Conservation (phyloP, 1,284 basidiomycete genomes). For the Trichosporon faecale region DNA sequence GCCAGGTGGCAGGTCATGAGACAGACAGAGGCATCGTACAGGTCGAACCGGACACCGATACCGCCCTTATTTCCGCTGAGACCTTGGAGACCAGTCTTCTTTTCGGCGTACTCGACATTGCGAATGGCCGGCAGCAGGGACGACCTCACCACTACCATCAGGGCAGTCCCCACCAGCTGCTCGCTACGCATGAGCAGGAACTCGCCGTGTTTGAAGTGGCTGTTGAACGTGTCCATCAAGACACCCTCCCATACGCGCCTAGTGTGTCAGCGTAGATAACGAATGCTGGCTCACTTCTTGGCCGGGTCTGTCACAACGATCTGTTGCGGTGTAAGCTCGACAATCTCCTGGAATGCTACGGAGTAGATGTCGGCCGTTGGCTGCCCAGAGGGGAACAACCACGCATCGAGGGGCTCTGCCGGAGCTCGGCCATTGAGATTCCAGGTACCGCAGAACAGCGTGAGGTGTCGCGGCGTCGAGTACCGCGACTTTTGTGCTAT, state of each 20-base stretch:
- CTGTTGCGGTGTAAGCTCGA: constrained; percentile 92
- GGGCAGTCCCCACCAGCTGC: constrained; percentile 89
- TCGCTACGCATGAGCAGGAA: constrained; percentile 89
- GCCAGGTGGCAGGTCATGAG: constrained; percentile 90
- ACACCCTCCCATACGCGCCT: constrained; percentile 83
- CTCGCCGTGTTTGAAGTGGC: constrained; percentile 62
- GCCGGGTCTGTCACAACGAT: constrained; percentile 95
- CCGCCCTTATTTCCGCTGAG: constrained; percentile 98
- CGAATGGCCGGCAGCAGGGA: constrained; percentile 74
- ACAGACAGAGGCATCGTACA: constrained; percentile 86
- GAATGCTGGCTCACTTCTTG: constrained; percentile 62
- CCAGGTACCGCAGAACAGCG: constrained; percentile 87
- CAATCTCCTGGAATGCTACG: constrained; percentile 97
- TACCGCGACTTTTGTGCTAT: constrained; percentile 74
- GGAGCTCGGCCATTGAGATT: constrained; percentile 87
- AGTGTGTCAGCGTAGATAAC: background rate
- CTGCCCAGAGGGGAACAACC: constrained; percentile 69
- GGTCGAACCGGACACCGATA: constrained; percentile 86
- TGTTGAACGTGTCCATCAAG: constrained; percentile 73
- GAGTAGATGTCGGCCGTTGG: constrained; percentile 73
- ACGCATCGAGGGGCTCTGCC: constrained; percentile 77
- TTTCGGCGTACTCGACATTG: constrained; percentile 84
- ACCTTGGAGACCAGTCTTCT: constrained; percentile 95
- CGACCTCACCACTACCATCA: constrained; percentile 78
- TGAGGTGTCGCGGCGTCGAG: constrained; percentile 69